Base-by-base conservation (phyloP, 148 eudicot genomes). In the Rhododendron henanense region DNA sequence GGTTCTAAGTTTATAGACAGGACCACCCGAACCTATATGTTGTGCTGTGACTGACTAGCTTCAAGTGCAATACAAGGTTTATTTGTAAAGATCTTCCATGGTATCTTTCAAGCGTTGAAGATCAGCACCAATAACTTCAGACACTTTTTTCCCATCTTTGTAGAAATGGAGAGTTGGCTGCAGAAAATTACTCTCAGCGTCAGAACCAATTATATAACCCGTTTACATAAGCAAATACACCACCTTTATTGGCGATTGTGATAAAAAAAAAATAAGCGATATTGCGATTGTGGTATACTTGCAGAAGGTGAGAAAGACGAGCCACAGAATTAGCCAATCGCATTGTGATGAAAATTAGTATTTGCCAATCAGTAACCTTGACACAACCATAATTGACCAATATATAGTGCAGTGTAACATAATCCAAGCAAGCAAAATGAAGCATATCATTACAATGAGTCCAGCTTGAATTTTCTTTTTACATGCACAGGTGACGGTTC, bases 151-250 rank as follows among this genome's bases (percentile, higher is more conserved):
- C 53, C 96, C 96, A 81, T 90, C 82, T 85, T 89, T 90, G 80
- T 90, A 93, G 87, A 93, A 92, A 89, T 92, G 92, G 79, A 93
- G 88, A 37, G 95, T 92, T 28, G 95, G 95, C 95, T 93, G 90
- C 87, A 89, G 84, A 47, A 85, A 87, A 87, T 14, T 51, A 33
- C 25, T 53, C 45, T 18, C 28, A 53, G 41, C 41, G 35, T 81
- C 45, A 53, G 39, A 59, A 33, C 57, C 57, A 31, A 81, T 31
- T 51, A 18, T 23, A 7, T 37, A 44, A 25, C 2, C 19, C 13
- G 39, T 48, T 41, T 44, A 78, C 16, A 45, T 78, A 78, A 78
- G 21, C 53, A 25, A 80, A 50, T 4, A 13, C 61, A 80, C 33
- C 21, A 44, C 9, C 37, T 19, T 6, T 57, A 57, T 55, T 14